These are phyloP conservation scores for Aspergillus bridgeri DNA, from an alignment of 495 filamentous ascomycete species.

Conservation along the genomic window DNA sequence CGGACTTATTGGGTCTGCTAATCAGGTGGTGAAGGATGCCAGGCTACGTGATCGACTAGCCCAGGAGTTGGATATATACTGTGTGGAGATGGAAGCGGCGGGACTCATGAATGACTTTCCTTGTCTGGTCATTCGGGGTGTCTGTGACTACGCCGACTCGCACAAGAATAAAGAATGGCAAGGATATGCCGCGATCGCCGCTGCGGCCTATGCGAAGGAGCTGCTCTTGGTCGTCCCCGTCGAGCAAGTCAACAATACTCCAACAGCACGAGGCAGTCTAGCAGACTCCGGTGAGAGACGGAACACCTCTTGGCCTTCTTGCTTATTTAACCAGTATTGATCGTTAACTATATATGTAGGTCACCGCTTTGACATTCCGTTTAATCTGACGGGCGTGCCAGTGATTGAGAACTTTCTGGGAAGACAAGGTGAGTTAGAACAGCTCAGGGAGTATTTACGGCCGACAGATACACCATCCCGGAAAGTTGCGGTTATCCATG, in stretches of 20 bases:
- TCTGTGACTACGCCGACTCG: slow-evolving; percentile 40
- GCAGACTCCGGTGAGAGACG: too few relatives aligned
- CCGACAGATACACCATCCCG: slow-evolving; percentile 16
- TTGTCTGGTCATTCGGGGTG: slow-evolving; percentile 37
- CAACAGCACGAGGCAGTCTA: neutral
- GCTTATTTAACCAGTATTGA: too few relatives aligned
- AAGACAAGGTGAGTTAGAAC: slow-evolving; percentile 23
- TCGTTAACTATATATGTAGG: slow-evolving; percentile 22
- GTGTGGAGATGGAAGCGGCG: slow-evolving; percentile 46
- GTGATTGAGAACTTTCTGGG: slow-evolving; percentile 27
- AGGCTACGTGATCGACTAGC: slow-evolving; percentile 20
- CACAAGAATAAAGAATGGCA: slow-evolving; percentile 43
- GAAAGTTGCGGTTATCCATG: slow-evolving; percentile 30
- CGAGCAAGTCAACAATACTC: too few relatives aligned
- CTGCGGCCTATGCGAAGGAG: slow-evolving; percentile 27
- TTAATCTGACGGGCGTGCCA: slow-evolving; percentile 24
- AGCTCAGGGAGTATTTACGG: slow-evolving; percentile 23
- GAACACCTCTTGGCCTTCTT: too few relatives aligned
- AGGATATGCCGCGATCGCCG: slow-evolving; percentile 32
- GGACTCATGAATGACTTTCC: slow-evolving; percentile 36
- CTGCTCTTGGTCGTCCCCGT: neutral
- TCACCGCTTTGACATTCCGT: slow-evolving; percentile 20
- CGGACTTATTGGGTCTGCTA: slow-evolving; percentile 24
- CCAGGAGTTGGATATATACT: slow-evolving; percentile 16
- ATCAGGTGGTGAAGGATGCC: slow-evolving; percentile 23